These are phyloP conservation scores for Schizopora paradoxa DNA, from an alignment of 1,284 basidiomycete species.

Conservation along the genomic window DNA sequence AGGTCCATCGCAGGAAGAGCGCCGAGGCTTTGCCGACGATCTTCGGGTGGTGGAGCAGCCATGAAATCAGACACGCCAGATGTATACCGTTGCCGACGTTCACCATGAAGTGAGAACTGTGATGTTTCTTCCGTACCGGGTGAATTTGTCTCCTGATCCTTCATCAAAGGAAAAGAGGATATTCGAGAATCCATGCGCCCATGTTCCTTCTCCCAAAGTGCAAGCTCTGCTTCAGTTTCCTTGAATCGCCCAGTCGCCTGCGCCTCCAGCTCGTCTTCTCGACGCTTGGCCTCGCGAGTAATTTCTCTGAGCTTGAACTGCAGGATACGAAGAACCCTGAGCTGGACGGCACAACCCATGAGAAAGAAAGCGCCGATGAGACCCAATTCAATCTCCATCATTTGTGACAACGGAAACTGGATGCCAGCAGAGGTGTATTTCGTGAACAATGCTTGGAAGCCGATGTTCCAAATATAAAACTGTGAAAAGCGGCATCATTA, in stretches of 20 bases:
- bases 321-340: conserved; percentile 77
- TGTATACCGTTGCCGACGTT: conserved; percentile 48
- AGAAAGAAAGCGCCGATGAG: conserved; percentile 76
- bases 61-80: conserved; percentile 71
- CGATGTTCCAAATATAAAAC: conserved; percentile 95
- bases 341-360: conserved; percentile 86
- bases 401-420: conserved; percentile 78
- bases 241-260: conserved; percentile 71
- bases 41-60: conserved; percentile 49
- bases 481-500: conserved; percentile 26
- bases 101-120: conserved; percentile 43
- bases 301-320: conserved; percentile 77
- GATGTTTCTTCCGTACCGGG: conserved; percentile 46
- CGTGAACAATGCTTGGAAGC: conserved; percentile 75
- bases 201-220: conserved; percentile 83
- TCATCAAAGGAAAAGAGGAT: conserved; percentile 53
- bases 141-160: conserved; percentile 49
- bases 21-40: conserved; percentile 47
- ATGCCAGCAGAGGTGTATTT: conserved; percentile 64
- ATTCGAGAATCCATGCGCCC: conserved; percentile 54
- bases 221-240: conserved; percentile 64
- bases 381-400: conserved; percentile 92
- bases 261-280: conserved; percentile 71
- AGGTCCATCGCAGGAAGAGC: conserved; percentile 70
- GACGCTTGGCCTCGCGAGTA: conserved; percentile 65